phyloP scores from a whole-genome alignment of 2,329 filamentous ascomycete species.

The Grosmannia penicillata region DNA sequence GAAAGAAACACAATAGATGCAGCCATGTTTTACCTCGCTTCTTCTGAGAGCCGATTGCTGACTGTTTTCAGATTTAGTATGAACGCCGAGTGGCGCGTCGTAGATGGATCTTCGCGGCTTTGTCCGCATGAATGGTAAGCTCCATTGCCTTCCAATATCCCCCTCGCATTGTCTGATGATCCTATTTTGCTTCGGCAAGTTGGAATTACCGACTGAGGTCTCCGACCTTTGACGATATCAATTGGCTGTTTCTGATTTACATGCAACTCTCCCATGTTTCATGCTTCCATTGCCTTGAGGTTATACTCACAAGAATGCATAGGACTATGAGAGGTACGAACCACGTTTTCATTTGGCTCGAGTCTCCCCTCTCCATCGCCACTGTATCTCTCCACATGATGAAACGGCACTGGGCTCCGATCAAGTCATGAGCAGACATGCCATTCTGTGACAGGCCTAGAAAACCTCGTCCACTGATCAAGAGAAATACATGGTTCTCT shows the following conservation, averaged over 20 bases:
- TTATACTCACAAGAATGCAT: background rate
- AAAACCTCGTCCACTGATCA: constrained; percentile 99
- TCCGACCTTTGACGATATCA: constrained; percentile 55
- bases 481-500: background rate
- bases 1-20: constrained; percentile 33
- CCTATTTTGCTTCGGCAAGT: constrained; percentile 55
- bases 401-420: constrained; percentile 98
- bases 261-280: background rate
- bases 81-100: background rate
- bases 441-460: constrained; percentile 96
- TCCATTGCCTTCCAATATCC: background rate
- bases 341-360: background rate
- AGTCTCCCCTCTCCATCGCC: background rate
- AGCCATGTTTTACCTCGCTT: no score
- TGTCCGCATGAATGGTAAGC: background rate
- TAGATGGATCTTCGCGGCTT: background rate
- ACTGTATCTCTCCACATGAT: constrained; percentile 40
- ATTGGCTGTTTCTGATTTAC: constrained; percentile 72
- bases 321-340: constrained; percentile 16
- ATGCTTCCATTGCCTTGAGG: no score
- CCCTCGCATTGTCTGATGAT: constrained; percentile 40
- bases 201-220: constrained; percentile 91
- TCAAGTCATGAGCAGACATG: constrained; percentile 62
- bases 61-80: background rate
- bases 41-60: background rate